Evolutionary conservation across 257 asterid species (phyloP).

Genomic region (Asclepias syriaca): DNA sequence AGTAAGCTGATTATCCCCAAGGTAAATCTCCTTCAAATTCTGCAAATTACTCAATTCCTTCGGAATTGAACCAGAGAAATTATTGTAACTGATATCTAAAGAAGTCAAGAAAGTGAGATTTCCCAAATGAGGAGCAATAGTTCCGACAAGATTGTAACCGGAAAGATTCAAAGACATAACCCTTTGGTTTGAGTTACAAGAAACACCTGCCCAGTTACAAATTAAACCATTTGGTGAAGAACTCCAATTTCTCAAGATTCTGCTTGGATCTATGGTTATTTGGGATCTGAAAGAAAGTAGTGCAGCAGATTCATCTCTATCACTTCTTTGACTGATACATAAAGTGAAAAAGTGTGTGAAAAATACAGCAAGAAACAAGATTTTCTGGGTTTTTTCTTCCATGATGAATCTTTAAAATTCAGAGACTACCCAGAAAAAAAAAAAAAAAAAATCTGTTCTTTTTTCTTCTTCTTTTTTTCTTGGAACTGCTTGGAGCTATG

Average conservation of each 20-base stretch:
- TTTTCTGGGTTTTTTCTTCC: neutral
- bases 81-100: constrained; percentile 17
- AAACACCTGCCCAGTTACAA: constrained; percentile 3
- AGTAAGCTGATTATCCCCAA: constrained; percentile 2
- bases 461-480: neutral
- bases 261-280: neutral
- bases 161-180: constrained; percentile 3
- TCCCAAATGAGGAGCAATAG: constrained; percentile 8
- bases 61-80: constrained; percentile 18
- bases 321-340: neutral
- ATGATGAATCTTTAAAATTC: neutral
- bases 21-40: neutral
- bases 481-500: no score
- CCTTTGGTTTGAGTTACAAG: neutral
- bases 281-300: neutral
- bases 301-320: neutral
- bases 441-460: neutral
- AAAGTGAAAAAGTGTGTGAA: neutral
- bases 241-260: neutral
- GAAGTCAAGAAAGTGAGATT: constrained; percentile 3
- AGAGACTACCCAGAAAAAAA: neutral
- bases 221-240: neutral
- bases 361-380: neutral
- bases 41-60: neutral
- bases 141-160: neutral